phyloP scores from a whole-genome alignment of 1,139 yeast genomes.

The Nakaseomyces kungkrabaensis region DNA sequence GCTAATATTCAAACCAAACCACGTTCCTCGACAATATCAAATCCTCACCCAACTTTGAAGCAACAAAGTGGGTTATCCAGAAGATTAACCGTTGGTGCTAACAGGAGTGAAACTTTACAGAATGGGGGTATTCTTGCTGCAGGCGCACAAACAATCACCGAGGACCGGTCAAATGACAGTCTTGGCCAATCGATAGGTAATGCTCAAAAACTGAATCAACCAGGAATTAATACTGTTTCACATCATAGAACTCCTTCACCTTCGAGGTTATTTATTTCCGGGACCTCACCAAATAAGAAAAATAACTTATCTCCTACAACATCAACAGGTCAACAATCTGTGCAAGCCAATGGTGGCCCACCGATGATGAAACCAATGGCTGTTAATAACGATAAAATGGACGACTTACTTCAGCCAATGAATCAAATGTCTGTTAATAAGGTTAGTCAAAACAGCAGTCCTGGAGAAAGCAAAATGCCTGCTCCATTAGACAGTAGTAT shows the following conservation, averaged over 20 bases:
- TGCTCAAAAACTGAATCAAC: background rate
- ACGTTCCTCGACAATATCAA: conserved; percentile 13
- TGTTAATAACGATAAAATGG: conserved; percentile 26
- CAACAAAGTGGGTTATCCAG: conserved; percentile 15
- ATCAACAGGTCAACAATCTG: background rate
- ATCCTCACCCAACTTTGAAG: conserved; percentile 12
- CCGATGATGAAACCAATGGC: conserved; percentile 23
- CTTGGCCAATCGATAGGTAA: background rate
- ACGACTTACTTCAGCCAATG: conserved; percentile 48
- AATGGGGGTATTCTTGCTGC: background rate
- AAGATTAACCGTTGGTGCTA: conserved; percentile 16
- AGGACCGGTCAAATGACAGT: background rate
- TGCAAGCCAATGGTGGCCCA: conserved; percentile 9
- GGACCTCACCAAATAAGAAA: conserved; percentile 18
- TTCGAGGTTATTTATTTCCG: conserved; percentile 9
- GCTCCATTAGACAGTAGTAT: background rate
- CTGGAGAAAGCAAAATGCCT: background rate
- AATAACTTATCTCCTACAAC: conserved; percentile 15
- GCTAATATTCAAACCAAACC: conserved; percentile 1
- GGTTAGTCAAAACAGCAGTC: conserved; percentile 7
- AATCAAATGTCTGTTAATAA: conserved; percentile 33
- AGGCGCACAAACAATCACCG: background rate
- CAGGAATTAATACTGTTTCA: background rate
- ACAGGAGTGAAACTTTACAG: background rate
- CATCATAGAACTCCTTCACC: conserved; percentile 22